These are phyloP conservation scores for Tetrastigma voinierianum DNA, from an alignment of 164 flowering plant genomes.

Conservation along the genomic window DNA sequence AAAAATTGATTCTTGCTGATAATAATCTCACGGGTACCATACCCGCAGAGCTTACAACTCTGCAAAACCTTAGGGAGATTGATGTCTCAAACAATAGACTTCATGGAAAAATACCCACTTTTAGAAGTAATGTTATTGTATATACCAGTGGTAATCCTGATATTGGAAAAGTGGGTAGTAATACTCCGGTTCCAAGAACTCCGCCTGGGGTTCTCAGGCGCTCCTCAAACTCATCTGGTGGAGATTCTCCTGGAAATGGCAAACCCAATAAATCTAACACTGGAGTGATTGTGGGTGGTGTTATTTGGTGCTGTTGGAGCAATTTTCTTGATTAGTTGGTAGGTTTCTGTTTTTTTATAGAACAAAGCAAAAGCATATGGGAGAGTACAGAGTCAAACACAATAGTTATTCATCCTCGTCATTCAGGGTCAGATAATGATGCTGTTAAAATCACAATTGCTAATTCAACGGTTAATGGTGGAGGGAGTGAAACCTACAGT, in stretches of 20 bases:
- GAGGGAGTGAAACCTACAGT: conserved; percentile 36
- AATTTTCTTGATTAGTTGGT: conserved; percentile 26
- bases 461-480: conserved; percentile 35
- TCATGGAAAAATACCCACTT: conserved; percentile 59
- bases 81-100: conserved; percentile 72
- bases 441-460: conserved; percentile 63
- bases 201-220: conserved; percentile 17
- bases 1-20: conserved; percentile 46
- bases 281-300: conserved; percentile 40
- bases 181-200: conserved; percentile 23
- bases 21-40: conserved; percentile 70
- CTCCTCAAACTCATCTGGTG: neutral
- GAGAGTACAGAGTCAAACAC: conserved; percentile 51
- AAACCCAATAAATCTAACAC: conserved; percentile 25
- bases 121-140: conserved; percentile 37
- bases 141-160: conserved; percentile 45
- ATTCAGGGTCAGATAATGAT: conserved; percentile 61
- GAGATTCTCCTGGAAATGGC: conserved; percentile 1
- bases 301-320: conserved; percentile 36
- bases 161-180: conserved; percentile 43
- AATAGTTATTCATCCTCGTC: conserved; percentile 61
- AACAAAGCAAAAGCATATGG: conserved; percentile 32
- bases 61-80: conserved; percentile 40
- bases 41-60: conserved; percentile 53
- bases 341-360: conserved; percentile 36